phyloP scores from a whole-genome alignment of 805 yeast genomes.

The Martiniozyma abietophila region DNA sequence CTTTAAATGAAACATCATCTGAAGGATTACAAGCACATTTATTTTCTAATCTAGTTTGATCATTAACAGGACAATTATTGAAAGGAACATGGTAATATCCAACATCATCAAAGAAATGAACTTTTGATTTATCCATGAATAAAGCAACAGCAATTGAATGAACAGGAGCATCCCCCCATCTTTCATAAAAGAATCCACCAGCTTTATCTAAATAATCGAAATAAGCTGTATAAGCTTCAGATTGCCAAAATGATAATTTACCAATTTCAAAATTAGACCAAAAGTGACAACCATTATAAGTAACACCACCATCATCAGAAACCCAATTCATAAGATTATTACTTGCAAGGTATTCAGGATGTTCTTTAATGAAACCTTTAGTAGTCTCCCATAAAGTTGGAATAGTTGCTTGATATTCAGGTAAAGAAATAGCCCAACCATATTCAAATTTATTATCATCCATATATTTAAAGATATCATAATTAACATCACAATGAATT shows the following conservation, averaged over 20 bases:
- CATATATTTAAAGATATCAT: slow-evolving; percentile 78
- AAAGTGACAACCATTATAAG: slow-evolving; percentile 78
- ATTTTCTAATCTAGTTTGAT: slow-evolving; percentile 42
- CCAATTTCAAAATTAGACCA: slow-evolving; percentile 90
- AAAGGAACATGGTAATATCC: slow-evolving; percentile 83
- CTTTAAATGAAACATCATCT: slow-evolving; percentile 70
- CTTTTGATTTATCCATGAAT: slow-evolving; percentile 57
- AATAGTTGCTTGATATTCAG: slow-evolving; percentile 66
- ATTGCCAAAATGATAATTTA: slow-evolving; percentile 63
- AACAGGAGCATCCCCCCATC: slow-evolving; percentile 95
- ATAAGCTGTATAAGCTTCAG: slow-evolving; percentile 58
- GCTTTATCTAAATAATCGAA: slow-evolving; percentile 67
- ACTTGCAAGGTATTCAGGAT: slow-evolving; percentile 51
- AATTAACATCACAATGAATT: slow-evolving; percentile 74
- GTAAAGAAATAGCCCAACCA: slow-evolving; percentile 70
- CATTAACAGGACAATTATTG: slow-evolving; percentile 70
- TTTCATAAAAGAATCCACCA: slow-evolving; percentile 89
- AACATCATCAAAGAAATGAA: slow-evolving; percentile 77
- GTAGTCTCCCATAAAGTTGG: slow-evolving; percentile 72
- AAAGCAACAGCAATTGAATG: slow-evolving; percentile 82
- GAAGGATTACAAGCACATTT: slow-evolving; percentile 68
- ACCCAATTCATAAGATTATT: slow-evolving; percentile 63
- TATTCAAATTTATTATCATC: slow-evolving; percentile 64
- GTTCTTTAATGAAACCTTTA: slow-evolving; percentile 43
- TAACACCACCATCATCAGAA: slow-evolving; percentile 57